A percentile compares a stretch with the other conserved stretches of the same genome.
Conservation (phyloP, 2,329 filamentous ascomycete species). For the Hypocrella siamensis region DNA sequence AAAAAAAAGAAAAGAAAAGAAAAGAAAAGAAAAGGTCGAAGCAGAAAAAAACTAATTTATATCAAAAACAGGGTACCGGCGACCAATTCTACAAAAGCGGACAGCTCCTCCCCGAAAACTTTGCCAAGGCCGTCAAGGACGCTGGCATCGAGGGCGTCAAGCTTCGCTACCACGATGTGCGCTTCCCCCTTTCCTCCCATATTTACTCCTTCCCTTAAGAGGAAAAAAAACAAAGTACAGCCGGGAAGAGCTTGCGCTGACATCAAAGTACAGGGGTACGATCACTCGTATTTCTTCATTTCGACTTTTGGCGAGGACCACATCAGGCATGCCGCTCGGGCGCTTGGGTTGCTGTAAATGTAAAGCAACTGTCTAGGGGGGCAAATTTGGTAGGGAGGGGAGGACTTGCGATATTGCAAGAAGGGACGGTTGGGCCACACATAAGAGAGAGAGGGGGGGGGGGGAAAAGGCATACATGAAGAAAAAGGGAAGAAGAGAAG, state of each 20-base stretch:
- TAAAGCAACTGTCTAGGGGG: no score
- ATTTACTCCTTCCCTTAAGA: background rate
- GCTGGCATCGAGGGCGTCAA: slow-evolving; percentile 57
- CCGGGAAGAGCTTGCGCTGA: no score
- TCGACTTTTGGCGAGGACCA: slow-evolving; percentile 82
- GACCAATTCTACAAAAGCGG: slow-evolving; percentile 95
- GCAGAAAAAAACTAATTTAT: background rate
- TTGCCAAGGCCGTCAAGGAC: slow-evolving; percentile 63
- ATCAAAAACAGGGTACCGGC: slow-evolving; percentile 51
- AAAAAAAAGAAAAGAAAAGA: background rate
- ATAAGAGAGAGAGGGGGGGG: no score
- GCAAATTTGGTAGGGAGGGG: no score
- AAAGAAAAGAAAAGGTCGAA: background rate
- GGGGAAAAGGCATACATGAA: no score
- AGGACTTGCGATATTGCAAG: no score
- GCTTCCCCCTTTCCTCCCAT: slow-evolving; percentile 7
- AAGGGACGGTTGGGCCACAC: no score
- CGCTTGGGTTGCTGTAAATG: slow-evolving; percentile 32
- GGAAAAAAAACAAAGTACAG: background rate
- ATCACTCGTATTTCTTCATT: slow-evolving; percentile 97
- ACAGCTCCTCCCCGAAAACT: slow-evolving; percentile 88
- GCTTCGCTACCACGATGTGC: slow-evolving; percentile 65
- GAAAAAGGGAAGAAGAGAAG: no score
- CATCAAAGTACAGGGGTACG: slow-evolving; percentile 50
- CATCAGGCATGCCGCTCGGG: slow-evolving; percentile 80